A percentile compares a stretch with the other conserved stretches of the same genome.
Conservation (phyloP, 2,329 filamentous ascomycete genomes). For the Curvularia hawaiiensis region DNA sequence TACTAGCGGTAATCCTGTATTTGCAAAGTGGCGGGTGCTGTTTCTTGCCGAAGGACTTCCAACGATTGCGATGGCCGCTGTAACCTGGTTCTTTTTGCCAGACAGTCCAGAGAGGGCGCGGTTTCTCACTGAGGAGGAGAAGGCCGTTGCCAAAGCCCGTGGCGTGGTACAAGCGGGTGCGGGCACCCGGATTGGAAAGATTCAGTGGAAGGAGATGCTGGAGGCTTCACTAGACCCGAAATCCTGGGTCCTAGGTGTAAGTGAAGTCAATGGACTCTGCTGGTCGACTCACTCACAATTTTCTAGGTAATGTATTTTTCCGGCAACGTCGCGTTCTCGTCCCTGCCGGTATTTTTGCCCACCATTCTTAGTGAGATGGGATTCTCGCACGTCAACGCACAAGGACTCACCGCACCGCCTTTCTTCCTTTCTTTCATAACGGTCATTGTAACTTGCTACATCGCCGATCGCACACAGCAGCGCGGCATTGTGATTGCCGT, state of each 20-base stretch:
- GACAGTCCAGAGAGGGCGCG: conserved; percentile 52
- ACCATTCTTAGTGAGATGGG: conserved; percentile 63
- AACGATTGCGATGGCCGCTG: conserved; percentile 48
- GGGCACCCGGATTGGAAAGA: conserved; percentile 32
- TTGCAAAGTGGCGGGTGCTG: conserved; percentile 67
- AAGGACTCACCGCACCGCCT: conserved; percentile 74
- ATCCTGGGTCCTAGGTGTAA: conserved; percentile 42
- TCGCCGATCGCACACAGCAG: conserved; percentile 70
- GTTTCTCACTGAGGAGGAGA: conserved; percentile 52
- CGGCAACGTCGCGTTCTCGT: conserved; percentile 59
- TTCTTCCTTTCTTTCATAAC: conserved; percentile 71
- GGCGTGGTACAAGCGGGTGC: conserved; percentile 40
- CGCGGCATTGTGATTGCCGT: conserved; percentile 64
- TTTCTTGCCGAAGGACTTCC: conserved; percentile 56
- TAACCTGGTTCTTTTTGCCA: conserved; percentile 52
- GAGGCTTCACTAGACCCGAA: conserved; percentile 39
- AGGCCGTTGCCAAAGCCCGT: conserved; percentile 35
- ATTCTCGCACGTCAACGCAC: conserved; percentile 68
- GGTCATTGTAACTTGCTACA: conserved; percentile 64
- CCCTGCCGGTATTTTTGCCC: conserved; percentile 51
- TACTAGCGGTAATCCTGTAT: conserved; percentile 59
- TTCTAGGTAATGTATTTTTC: conserved; percentile 44
- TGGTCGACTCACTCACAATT: conserved; percentile 2
- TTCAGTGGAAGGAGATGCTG: conserved; percentile 39
- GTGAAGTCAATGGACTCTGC: conserved; percentile 4